These are phyloP conservation scores for Botryotinia globosa DNA, from an alignment of 2,329 filamentous ascomycete species.

Conservation along the genomic window DNA sequence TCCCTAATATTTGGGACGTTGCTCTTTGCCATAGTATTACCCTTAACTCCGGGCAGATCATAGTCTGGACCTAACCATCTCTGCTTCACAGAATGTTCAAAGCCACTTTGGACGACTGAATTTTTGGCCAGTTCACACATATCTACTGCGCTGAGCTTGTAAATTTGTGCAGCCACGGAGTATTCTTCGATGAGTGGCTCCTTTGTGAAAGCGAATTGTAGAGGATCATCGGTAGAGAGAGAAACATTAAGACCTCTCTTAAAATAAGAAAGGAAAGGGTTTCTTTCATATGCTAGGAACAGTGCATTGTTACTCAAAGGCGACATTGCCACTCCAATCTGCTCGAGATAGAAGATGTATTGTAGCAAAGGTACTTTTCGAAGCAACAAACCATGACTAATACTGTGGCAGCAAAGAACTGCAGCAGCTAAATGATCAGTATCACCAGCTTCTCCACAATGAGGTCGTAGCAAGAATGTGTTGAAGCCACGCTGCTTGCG, in stretches of 20 bases:
- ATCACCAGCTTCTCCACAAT: constrained; percentile 95
- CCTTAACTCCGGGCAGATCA: constrained; percentile 71
- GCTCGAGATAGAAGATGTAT: constrained; percentile 96
- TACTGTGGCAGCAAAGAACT: constrained; percentile 90
- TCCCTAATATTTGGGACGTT: constrained; percentile 93
- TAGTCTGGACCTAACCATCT: constrained; percentile 85
- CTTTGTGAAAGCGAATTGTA: constrained; percentile 98
- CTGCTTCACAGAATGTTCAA: constrained; percentile 83
- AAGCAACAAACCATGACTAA: constrained; percentile 88
- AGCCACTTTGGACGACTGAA: constrained; percentile 91
- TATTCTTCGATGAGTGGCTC: constrained; percentile 98
- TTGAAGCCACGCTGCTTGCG: constrained; percentile 91
- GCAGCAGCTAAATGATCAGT: constrained; percentile 93
- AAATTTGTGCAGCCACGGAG: constrained; percentile 95
- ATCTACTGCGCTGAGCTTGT: constrained; percentile 93
- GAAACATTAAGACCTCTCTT: constrained; percentile 92
- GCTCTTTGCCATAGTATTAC: constrained; percentile 92
- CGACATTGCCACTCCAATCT: constrained; percentile 99
- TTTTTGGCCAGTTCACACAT: constrained; percentile 99
- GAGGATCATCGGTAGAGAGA: constrained; percentile 90
- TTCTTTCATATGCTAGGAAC: constrained; percentile 94
- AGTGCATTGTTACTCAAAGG: constrained; percentile 96
- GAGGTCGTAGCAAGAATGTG: constrained; percentile 87
- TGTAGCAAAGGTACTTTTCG: constrained; percentile 93
- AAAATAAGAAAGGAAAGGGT: constrained; percentile 95